phyloP scores from a whole-genome alignment of 2,329 filamentous ascomycete genomes.

The Curvularia sp. region DNA sequence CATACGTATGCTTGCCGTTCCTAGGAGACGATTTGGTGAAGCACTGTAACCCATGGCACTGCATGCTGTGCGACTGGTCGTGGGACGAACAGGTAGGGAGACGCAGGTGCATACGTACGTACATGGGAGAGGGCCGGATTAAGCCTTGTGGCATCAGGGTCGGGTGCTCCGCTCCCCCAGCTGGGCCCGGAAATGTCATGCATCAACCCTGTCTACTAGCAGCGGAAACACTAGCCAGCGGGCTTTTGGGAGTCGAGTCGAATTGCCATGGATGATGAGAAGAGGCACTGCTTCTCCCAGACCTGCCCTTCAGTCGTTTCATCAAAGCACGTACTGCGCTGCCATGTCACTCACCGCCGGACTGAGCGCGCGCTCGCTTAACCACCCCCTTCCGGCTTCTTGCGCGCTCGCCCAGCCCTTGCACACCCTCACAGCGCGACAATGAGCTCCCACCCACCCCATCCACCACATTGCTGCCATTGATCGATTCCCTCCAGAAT shows the following conservation, averaged over 20 bases:
- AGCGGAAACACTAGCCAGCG: constrained; percentile 17
- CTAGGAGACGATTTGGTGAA: not conserved
- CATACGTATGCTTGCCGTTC: too few relatives aligned
- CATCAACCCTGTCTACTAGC: constrained; percentile 24
- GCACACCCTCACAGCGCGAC: constrained; percentile 26
- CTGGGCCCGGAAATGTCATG: constrained; percentile 25
- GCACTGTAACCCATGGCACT: not conserved
- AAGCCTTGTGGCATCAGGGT: constrained; percentile 22
- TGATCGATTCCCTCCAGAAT: constrained; percentile 12
- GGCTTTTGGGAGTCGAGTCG: not conserved
- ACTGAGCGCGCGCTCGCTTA: constrained; percentile 21
- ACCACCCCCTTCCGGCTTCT: constrained; percentile 22
- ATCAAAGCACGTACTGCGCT: constrained; percentile 16
- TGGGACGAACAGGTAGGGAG: constrained; percentile 2
- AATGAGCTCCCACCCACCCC: constrained; percentile 24
- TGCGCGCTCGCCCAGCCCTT: constrained; percentile 24
- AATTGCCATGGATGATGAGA: too few relatives aligned
- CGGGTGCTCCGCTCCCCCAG: constrained; percentile 20
- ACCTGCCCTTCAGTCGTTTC: constrained; percentile 3
- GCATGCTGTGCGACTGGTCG: constrained; percentile 2
- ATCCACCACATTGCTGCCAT: constrained; percentile 25
- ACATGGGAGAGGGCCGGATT: constrained; percentile 17
- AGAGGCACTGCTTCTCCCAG: not conserved
- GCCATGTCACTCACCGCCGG: constrained; percentile 25
- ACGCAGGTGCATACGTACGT: constrained; percentile 28